Percentiles rank a stretch among this genome's conserved stretches.
Evolutionary conservation across 1,139 yeast species (phyloP).

Genomic region (Zygoascus meyerae): DNA sequence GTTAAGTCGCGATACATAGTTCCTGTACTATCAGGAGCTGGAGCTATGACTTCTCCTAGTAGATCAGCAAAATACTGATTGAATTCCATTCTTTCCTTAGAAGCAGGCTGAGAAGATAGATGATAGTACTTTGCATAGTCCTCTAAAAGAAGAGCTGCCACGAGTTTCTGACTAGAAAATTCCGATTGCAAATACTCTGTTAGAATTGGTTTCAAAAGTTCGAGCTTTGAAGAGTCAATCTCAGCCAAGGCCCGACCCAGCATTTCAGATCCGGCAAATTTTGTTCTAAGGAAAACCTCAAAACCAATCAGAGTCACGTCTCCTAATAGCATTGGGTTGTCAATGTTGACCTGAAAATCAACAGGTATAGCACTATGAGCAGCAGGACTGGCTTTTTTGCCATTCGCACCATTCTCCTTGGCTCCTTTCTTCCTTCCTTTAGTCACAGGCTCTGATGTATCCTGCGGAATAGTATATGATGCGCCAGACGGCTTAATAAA

Average conservation of each 20-base stretch:
- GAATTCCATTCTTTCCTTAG: slow-evolving; percentile 19
- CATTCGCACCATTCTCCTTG: slow-evolving; percentile 10
- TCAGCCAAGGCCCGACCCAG: slow-evolving; percentile 65
- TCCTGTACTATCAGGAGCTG: slow-evolving; percentile 14
- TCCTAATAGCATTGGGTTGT: slow-evolving; percentile 86
- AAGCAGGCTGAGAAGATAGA: slow-evolving; percentile 25
- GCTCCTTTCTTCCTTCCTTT: slow-evolving; percentile 20
- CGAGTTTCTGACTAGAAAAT: slow-evolving; percentile 76
- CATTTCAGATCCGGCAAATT: slow-evolving; percentile 71
- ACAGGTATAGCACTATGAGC: slow-evolving; percentile 13
- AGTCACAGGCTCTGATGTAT: slow-evolving; percentile 22
- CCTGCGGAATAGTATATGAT: slow-evolving; percentile 31
- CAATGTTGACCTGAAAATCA: slow-evolving; percentile 58
- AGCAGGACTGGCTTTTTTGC: slow-evolving; percentile 17
- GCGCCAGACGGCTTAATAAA: slow-evolving; percentile 79
- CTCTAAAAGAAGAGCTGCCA: slow-evolving; percentile 63
- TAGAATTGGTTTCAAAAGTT: slow-evolving; percentile 26
- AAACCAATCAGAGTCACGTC: slow-evolving; percentile 82
- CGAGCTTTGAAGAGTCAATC: slow-evolving; percentile 37
- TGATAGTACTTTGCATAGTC: slow-evolving; percentile 51
- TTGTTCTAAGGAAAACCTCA: slow-evolving; percentile 68
- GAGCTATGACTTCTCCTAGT: slow-evolving; percentile 40
- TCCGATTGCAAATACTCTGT: slow-evolving; percentile 46
- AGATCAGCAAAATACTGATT: slow-evolving; percentile 27
- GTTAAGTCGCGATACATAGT: slow-evolving; percentile 68